A percentile compares a stretch with the other conserved stretches of the same genome.
Evolutionary conservation across 345 rosid genomes (phyloP).

Genomic region (Camelina laxa): DNA sequence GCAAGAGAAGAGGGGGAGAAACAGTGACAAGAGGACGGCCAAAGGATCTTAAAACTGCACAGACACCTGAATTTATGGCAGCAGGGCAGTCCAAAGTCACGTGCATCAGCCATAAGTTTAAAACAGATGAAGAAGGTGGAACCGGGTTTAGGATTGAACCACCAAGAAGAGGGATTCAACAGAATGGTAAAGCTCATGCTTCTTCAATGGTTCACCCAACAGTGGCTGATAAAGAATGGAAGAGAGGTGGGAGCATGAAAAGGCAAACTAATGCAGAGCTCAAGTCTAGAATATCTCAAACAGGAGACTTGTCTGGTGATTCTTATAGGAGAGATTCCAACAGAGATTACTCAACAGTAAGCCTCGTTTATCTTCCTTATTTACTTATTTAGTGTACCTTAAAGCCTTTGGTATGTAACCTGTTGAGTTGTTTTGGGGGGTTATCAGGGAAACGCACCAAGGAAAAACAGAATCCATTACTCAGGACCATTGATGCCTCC

Average conservation of each 20-base stretch:
- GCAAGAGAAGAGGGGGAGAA: constrained; percentile 71
- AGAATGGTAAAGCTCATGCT: constrained; percentile 50
- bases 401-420: not conserved
- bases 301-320: constrained; percentile 44
- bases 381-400: not conserved
- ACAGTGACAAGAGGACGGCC: constrained; percentile 60
- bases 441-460: constrained; percentile 60
- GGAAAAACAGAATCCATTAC: constrained; percentile 79
- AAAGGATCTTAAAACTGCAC: constrained; percentile 52
- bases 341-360: constrained; percentile 58
- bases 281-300: constrained; percentile 29
- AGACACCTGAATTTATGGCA: constrained; percentile 74
- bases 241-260: constrained; percentile 44
- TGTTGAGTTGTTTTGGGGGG: not conserved
- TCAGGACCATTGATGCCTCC: constrained; percentile 96
- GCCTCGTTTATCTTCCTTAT: not conserved
- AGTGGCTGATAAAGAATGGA: constrained; percentile 46
- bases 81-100: constrained; percentile 57
- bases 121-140: constrained; percentile 49
- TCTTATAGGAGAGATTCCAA: constrained; percentile 39
- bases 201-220: constrained; percentile 66
- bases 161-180: constrained; percentile 45
- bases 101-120: constrained; percentile 54
- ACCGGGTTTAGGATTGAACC: constrained; percentile 64
- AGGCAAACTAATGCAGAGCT: constrained; percentile 39